Conservation (phyloP, 768 basidiomycete genomes). For the Tephrocybe sp. region DNA sequence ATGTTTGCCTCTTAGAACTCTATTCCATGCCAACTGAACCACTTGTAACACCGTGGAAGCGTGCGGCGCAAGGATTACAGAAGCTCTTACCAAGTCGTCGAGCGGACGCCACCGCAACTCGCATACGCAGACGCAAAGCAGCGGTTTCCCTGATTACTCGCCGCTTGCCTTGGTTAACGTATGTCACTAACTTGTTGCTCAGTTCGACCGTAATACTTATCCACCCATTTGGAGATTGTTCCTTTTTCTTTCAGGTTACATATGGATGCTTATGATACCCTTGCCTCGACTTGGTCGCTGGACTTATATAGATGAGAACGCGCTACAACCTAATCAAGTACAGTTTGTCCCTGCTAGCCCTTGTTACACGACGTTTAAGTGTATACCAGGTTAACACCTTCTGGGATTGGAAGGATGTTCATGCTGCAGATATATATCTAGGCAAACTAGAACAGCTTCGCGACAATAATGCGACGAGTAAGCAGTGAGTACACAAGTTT, state of each 20-base stretch:
- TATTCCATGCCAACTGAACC: slow-evolving; percentile 6
- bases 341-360: slow-evolving; percentile 1
- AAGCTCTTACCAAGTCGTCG: slow-evolving; percentile 14
- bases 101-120: slow-evolving; percentile 30
- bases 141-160: slow-evolving; percentile 31
- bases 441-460: slow-evolving; percentile 62
- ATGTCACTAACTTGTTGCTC: neutral
- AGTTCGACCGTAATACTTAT: slow-evolving; percentile 3
- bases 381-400: slow-evolving; percentile 76
- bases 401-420: slow-evolving; percentile 91
- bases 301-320: slow-evolving; percentile 94
- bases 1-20: neutral
- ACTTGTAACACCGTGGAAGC: slow-evolving; percentile 4
- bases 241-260: slow-evolving; percentile 63
- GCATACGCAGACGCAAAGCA: slow-evolving; percentile 45
- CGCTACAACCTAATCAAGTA: slow-evolving; percentile 90
- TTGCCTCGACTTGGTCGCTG: slow-evolving; percentile 55
- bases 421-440: slow-evolving; percentile 80
- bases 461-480: slow-evolving; percentile 60
- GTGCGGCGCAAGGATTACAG: slow-evolving; percentile 20
- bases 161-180: slow-evolving; percentile 36
- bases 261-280: slow-evolving; percentile 86
- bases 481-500: slow-evolving; percentile 53
- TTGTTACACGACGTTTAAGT: neutral
- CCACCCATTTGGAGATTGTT: slow-evolving; percentile 36